Base-by-base conservation (phyloP, 192 early-diverging fungal species). In the Dispira simplex region DNA sequence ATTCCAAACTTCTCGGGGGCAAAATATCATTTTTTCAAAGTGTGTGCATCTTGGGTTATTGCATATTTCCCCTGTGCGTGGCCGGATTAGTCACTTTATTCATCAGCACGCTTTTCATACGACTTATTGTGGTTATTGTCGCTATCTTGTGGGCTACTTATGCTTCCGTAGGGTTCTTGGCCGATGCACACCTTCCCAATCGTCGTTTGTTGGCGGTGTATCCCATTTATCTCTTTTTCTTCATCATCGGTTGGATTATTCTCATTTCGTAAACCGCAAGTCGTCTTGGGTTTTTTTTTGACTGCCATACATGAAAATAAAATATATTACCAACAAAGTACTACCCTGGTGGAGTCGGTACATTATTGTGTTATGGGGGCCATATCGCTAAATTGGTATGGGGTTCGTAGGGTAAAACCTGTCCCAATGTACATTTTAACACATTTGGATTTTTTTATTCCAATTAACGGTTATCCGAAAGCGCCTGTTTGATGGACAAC, bases 41-140 rank as follows among this genome's bases (percentile, higher is more conserved):
- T 66, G 91, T 98, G 9, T 98, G 95, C 73, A 87, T 93, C 16
- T 78, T 98, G 57, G 93, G 94, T 10, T 98, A 98, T 76, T 98
- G 95, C 71, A 75, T 97, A 62, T 98, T 95, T 65, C 95, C 95
- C 11, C 76, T 98, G 64, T 86, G 91, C 0, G 70, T 91, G 25
- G 89, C 84, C 28, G 82, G 90, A 25, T 68, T 95, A 18, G 67
- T 93, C 8, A 70, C 84, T 0, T 73, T 91, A 39, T 76, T 93
- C 63, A 79, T 82, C 1, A 60, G 72, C 32, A 73, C 78, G 54
- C 71, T 93, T 46, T 78, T 86, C 54, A 75, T 93, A 63, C 79
- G 89, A 6, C 69, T 86, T 20, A 84, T 93, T 21, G 71, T 91
- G 0, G 89, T 87, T 16, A 75, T 75, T 9, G 75, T 87, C 12